phyloP scores from a whole-genome alignment of 805 yeast genomes.

The Starmerella stigmatis region DNA sequence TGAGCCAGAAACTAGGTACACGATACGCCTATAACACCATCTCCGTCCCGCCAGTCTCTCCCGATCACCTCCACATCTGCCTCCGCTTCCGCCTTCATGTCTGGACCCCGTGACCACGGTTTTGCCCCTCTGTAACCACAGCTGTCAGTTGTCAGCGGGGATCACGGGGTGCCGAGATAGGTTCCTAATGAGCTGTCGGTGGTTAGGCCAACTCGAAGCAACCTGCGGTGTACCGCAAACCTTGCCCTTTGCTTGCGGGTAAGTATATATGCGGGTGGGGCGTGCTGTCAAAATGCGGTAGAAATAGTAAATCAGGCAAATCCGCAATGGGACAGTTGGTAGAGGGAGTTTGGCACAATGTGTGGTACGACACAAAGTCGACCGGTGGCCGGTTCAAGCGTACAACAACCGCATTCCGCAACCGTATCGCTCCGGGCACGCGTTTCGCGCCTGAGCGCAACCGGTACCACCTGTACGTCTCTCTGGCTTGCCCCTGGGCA shows the following conservation, averaged over 20 bases:
- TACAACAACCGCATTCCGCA: conserved; percentile 23
- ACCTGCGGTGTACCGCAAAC: not conserved
- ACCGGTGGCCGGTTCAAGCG: conserved; percentile 26
- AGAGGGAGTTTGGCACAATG: conserved; percentile 26
- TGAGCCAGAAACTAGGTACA: not conserved
- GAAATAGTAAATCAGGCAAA: too few species aligned
- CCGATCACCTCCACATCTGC: too few species aligned
- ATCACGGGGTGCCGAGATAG: too few species aligned
- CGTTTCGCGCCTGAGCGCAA: conserved; percentile 59
- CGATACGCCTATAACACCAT: too few species aligned
- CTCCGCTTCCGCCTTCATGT: too few species aligned
- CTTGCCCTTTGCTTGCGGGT: not conserved
- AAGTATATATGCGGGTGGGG: not conserved
- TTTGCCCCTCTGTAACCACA: too few species aligned
- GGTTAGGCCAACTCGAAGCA: too few species aligned
- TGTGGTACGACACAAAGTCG: conserved; percentile 26
- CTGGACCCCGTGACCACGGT: too few species aligned
- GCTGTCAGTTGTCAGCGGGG: too few species aligned
- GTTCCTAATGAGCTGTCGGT: too few species aligned
- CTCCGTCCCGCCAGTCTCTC: too few species aligned
- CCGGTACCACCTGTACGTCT: conserved; percentile 80
- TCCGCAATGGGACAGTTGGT: conserved; percentile 24
- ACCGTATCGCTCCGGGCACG: conserved; percentile 21
- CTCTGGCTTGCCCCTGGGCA: conserved; percentile 94
- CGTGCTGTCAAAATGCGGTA: too few species aligned